These are phyloP conservation scores for Calonectria leucothoes DNA, from an alignment of 2,329 filamentous ascomycete species.

Conservation along the genomic window DNA sequence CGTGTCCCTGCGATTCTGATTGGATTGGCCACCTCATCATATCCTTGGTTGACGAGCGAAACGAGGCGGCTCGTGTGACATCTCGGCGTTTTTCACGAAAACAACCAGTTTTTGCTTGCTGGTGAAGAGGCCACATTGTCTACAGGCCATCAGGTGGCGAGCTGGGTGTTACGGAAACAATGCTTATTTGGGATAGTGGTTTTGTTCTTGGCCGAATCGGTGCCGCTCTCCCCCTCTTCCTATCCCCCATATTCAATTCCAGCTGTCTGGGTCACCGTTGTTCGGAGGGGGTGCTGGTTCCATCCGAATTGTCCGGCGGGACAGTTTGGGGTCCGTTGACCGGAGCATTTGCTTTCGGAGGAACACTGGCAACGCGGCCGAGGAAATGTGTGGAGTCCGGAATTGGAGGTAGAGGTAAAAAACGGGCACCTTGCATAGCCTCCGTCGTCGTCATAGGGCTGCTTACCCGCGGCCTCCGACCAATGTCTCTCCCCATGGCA, in stretches of 20 bases:
- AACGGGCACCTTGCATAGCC: constrained; percentile 19
- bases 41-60: constrained; percentile 15
- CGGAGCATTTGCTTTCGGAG: constrained; percentile 14
- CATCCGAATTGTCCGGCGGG: neutral
- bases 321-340: constrained; percentile 18
- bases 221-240: neutral
- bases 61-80: constrained; percentile 23
- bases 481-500: neutral
- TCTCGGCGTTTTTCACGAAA: constrained; percentile 18
- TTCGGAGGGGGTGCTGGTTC: neutral
- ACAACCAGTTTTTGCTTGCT: neutral
- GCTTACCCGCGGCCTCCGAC: neutral
- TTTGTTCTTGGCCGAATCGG: neutral
- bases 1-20: constrained; percentile 24
- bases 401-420: neutral
- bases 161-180: constrained; percentile 15
- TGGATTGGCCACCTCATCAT: constrained; percentile 4
- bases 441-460: constrained; percentile 19
- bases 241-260: constrained; percentile 5
- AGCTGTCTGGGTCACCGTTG: constrained; percentile 22
- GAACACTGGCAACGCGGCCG: constrained; percentile 11
- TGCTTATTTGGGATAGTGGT: neutral
- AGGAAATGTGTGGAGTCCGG: constrained; percentile 10
- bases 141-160: neutral
- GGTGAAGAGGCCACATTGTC: neutral